Evolutionary conservation across 306 rosid genomes (phyloP).

Genomic region (Alnus rubra): DNA sequence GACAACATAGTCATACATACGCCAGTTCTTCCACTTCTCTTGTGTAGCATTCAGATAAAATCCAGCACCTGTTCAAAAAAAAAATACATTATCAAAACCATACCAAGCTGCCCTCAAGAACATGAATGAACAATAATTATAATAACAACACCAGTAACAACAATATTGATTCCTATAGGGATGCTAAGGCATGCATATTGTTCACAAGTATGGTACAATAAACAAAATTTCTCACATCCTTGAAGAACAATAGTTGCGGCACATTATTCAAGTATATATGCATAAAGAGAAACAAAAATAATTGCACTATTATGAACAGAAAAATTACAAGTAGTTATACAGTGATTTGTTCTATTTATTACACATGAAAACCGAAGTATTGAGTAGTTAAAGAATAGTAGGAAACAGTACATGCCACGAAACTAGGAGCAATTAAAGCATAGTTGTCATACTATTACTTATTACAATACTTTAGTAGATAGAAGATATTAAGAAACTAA

Average conservation of each 20-base stretch:
- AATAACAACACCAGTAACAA: background rate
- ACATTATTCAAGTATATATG: background rate
- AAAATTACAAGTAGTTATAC: background rate
- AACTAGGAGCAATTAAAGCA: background rate
- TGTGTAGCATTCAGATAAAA: slow-evolving; percentile 93
- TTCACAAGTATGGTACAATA: background rate
- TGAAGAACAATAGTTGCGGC: background rate
- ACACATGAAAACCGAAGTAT: background rate
- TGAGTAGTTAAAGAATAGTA: background rate
- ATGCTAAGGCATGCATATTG: background rate
- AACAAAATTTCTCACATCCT: background rate
- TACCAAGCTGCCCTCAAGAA: background rate
- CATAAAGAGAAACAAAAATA: background rate
- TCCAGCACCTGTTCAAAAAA: slow-evolving; percentile 73
- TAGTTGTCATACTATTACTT: background rate
- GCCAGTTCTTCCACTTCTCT: slow-evolving; percentile 99
- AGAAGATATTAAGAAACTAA: background rate
- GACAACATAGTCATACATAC: slow-evolving; percentile 92
- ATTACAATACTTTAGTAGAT: background rate
- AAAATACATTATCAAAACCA: background rate
- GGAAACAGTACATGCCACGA: background rate
- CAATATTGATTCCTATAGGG: background rate
- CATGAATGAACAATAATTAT: background rate
- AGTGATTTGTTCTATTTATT: background rate
- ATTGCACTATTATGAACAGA: background rate